phyloP scores from a whole-genome alignment of 2,329 filamentous ascomycete genomes.

The Neopestalotiopsis sp. region DNA sequence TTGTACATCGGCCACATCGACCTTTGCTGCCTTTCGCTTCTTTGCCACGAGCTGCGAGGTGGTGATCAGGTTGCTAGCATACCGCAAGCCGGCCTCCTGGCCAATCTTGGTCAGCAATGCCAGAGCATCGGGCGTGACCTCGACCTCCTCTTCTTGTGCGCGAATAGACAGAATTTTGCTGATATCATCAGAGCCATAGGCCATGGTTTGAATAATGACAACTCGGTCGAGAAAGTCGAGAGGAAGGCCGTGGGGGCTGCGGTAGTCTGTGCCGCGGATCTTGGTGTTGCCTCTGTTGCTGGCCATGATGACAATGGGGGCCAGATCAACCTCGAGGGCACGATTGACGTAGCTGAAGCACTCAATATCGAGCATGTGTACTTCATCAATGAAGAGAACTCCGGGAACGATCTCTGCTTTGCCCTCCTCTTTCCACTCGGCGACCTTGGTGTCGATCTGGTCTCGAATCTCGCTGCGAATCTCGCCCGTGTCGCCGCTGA shows the following conservation, averaged over 20 bases:
- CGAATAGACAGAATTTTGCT: conserved; percentile 91
- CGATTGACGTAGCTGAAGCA: conserved; percentile 99
- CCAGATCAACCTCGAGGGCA: conserved; percentile 90
- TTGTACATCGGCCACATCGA: conserved; percentile 87
- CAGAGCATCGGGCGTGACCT: conserved; percentile 86
- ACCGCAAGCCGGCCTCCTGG: conserved; percentile 87
- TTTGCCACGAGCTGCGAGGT: conserved; percentile 87
- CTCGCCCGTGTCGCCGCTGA: conserved; percentile 97
- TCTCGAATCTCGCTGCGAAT: conserved; percentile 96
- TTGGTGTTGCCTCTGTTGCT: conserved; percentile 92
- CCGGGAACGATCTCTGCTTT: conserved; percentile 98
- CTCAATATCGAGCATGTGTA: conserved; percentile 99
- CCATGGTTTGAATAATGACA: conserved; percentile 92
- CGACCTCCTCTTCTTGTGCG: conserved; percentile 94
- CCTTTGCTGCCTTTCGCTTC: conserved; percentile 84
- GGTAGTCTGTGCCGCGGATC: conserved; percentile 93
- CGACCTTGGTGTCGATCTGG: conserved; percentile 99
- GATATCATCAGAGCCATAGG: conserved; percentile 84
- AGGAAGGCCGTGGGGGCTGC: conserved; percentile 89
- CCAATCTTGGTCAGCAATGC: conserved; percentile 96
- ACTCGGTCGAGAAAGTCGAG: conserved; percentile 96
- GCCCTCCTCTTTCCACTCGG: conserved; percentile 98
- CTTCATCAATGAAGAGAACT: conserved; percentile 97
- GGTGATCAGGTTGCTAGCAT: conserved; percentile 97
- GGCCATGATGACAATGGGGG: conserved; percentile 98